These are phyloP conservation scores for Cyberlindnera mississippiensis DNA, from an alignment of 805 yeast species.

Conservation along the genomic window DNA sequence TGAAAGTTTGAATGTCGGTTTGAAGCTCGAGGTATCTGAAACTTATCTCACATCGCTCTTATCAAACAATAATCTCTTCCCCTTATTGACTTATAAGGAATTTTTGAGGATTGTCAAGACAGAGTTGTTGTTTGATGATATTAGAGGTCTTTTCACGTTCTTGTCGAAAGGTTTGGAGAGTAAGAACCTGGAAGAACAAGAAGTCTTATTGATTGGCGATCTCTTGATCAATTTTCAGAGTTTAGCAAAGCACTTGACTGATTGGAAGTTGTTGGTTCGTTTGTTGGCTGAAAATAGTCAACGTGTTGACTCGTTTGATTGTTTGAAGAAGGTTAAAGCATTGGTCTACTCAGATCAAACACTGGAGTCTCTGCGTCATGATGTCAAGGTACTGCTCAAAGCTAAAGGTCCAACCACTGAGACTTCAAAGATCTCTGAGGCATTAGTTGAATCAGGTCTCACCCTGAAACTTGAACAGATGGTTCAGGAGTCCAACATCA, in stretches of 20 bases:
- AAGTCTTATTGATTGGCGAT: slow-evolving; percentile 17
- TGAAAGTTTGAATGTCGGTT: slow-evolving; percentile 24
- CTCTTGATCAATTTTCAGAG: slow-evolving; percentile 9
- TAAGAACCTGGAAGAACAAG: slow-evolving; percentile 17
- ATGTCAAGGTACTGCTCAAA: slow-evolving; percentile 5
- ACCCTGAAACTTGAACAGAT: slow-evolving; percentile 13
- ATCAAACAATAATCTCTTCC: slow-evolving; percentile 31
- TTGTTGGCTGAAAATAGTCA: slow-evolving; percentile 7
- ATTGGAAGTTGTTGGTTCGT: background rate
- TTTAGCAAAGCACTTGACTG: background rate
- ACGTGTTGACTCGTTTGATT: slow-evolving; percentile 4
- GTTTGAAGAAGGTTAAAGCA: slow-evolving; percentile 11
- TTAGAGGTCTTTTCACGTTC: slow-evolving; percentile 24
- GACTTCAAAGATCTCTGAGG: slow-evolving; percentile 1
- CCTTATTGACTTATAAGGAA: slow-evolving; percentile 36
- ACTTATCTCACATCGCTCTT: slow-evolving; percentile 26
- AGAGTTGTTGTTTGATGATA: slow-evolving; percentile 20
- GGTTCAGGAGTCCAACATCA: slow-evolving; percentile 13
- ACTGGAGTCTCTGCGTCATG: slow-evolving; percentile 4
- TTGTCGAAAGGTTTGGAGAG: slow-evolving; percentile 19
- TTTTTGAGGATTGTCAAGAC: slow-evolving; percentile 21
- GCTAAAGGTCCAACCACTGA: slow-evolving; percentile 1
- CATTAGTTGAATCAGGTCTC: slow-evolving; percentile 6
- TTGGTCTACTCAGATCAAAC: background rate
- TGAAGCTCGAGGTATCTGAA: slow-evolving; percentile 33